Evolutionary conservation across 257 asterid genomes (phyloP), one percentile per base, ranked within the genome.

Genomic region (Gynochthodes officinalis): DNA sequence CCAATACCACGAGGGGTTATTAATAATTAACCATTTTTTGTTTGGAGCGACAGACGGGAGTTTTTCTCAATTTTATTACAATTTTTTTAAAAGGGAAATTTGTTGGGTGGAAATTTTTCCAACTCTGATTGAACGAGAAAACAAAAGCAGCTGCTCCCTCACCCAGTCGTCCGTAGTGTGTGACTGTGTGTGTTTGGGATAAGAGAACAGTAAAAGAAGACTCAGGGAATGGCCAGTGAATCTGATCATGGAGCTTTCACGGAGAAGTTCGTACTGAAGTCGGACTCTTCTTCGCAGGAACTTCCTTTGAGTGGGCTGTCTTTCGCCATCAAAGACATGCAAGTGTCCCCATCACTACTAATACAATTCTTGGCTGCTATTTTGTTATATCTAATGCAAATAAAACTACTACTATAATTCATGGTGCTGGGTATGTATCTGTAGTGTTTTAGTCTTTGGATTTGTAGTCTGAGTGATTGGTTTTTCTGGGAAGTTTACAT

Each of bases 251-350:
- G 97, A 73, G 91, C 93, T 67, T 87, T 86, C 95, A 79, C 81
- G 78, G 89, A 89, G 64, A 89, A 83, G 80, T 87, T 92, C 89
- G 80, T 72, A 12, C 84, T 82, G 1, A 50, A 82, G 19, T 82
- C 82, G 39, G 82, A 59, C 14, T 59, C 88, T 80, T 76, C 92
- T 11, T 79, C 91, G 43, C 73, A 71, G n/a, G 61, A 78, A 1
- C 88, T 82, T 75, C 90, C 88, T 60, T 80, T 92, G 30, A 60
- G 14, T 65, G 92, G 89, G 77, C 89, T 92, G 69, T 83, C 94
- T 72, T 91, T 93, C 73, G 96, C 96, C 70, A 88, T 91, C 76
- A 93, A 93, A 84, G 98, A 93, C 83, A 93, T 93, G 97, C 86
- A 16, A 76, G 82, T 80, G 53, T 23, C 57, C 15, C 61, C 33